Evolutionary conservation across 768 basidiomycete species (phyloP), one percentile per base, ranked within the genome.

Genomic region (Hygrocybe coccinea): DNA sequence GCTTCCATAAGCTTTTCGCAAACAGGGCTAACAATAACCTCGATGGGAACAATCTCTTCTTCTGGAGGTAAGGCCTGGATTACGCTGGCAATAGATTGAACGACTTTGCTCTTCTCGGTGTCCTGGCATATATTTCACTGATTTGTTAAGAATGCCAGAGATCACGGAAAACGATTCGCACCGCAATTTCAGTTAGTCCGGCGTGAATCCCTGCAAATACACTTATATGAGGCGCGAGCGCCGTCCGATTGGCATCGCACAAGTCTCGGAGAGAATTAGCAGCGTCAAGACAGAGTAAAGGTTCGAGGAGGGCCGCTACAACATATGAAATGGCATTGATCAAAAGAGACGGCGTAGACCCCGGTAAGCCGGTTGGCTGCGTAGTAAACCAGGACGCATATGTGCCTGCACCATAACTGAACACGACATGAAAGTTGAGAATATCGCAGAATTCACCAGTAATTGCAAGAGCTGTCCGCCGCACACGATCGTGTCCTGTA

Each of bases 51-150:
- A 24, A 95, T 85, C 54, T 83, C 89, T 41, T 92, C 87, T 39
- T 74, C 74, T 0, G 91, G 85, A 0, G 90, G 86, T 48, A 97
- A 70, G 0, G 94, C 95, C 63, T 97, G 91, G 33, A 97, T 89
- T 2, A 97, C 91, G 59, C 93, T 95, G 1, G 91, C 85, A 50
- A 97, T 95, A 0, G 89, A 91, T 66, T 97, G 89, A 44, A 97
- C 74, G 1, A 97, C 90, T 70, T 95, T 97, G 61, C 84, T 82
- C 71, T 89, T 89, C 69, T 95, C 93, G 19, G 85, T 83, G 61
- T 91, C 89, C 86, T 89, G 61, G 2, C 12, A 53, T 49, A 24
- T 39, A 36, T 17, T 43, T 19, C 22, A 36, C 24, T 22, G 19
- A 33, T 54, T 43, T 65, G 48, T 21, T 57, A 25, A 8, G 34